Evolutionary conservation across 352 stramenopile species (phyloP), one percentile per base, ranked within the genome.

Genomic region (Globisporangium echinulatum): DNA sequence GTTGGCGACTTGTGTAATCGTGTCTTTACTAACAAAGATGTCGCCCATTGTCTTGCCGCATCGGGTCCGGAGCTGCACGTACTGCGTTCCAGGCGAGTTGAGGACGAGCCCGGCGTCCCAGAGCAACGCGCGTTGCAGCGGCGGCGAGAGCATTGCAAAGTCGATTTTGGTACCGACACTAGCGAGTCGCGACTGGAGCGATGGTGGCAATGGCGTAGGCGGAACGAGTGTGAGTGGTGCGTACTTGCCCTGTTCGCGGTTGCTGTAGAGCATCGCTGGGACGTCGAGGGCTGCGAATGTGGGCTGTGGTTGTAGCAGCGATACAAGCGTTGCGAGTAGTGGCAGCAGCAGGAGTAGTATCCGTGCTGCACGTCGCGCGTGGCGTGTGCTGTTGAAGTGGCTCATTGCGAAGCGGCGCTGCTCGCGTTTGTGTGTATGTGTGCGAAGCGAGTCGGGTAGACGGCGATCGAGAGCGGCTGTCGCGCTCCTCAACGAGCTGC

Each of bases 71-170:
- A 87, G 66, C 49, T 87, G 77, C 7, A 82, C 62, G 7, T 83
- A 62, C 13, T 60, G 49, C 25, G 58, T 52, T 5, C 66, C 70
- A 11, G 62, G 58, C 37, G 54, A 67, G 2, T 73, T 72, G 60
- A 75, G 62, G 11, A 87, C 66, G 4, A 85, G 64, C 0, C 77
- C 77, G 2, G 57, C 52, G 51, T 87, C 77, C 75, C 75, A 87
- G 40, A 87, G 58, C 49, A 87, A 48, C 19, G 77, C 77, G 40
- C 77, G 75, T 60, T 87, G 75, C 6, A 85, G 54, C 14, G 68
- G 67, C 15, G 69, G 62, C 1, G 77, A 79, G 5, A 87, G 67
- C 5, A 57, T 10, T 6, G 59, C 19, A 49, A 65, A 65, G 36
- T 17, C 40, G 14, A 7, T 17, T 37, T 55, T 15, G 3, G 38